Conservation (phyloP, 768 basidiomycete species). For the Calocybe gangraenosa region DNA sequence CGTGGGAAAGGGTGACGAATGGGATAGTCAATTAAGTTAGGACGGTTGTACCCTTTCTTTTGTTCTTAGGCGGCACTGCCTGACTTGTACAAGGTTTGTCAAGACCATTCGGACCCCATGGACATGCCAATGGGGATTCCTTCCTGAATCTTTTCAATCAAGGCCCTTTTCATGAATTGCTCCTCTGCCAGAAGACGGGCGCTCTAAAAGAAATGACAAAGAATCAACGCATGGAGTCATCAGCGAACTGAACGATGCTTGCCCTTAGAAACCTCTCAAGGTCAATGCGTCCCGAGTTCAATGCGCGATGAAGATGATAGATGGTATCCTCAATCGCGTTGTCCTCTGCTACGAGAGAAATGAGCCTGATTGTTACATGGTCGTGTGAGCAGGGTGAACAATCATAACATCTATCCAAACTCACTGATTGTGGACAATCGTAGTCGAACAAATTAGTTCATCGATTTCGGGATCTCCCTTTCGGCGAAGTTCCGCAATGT, state of each 20-base stretch:
- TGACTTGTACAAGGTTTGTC: slow-evolving; percentile 14
- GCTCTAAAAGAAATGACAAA: slow-evolving; percentile 41
- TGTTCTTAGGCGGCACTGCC: slow-evolving; percentile 6
- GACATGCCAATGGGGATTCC: slow-evolving; percentile 50
- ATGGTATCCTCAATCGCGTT: slow-evolving; percentile 98
- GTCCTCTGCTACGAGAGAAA: slow-evolving; percentile 98
- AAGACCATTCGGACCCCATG: slow-evolving; percentile 37
- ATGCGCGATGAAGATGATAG: slow-evolving; percentile 91
- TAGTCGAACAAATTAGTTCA: slow-evolving; percentile 93
- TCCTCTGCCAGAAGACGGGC: slow-evolving; percentile 88
- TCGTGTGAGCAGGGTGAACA: slow-evolving; percentile 9
- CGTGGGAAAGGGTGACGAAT: slow-evolving; percentile 20
- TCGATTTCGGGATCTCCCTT: slow-evolving; percentile 94
- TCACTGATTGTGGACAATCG: slow-evolving; percentile 96
- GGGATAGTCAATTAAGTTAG: neutral
- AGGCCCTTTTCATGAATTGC: slow-evolving; percentile 94
- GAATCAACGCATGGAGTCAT: slow-evolving; percentile 10
- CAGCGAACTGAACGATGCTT: slow-evolving; percentile 22
- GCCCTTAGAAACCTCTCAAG: slow-evolving; percentile 93
- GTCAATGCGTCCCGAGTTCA: slow-evolving; percentile 89
- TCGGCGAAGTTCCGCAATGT: slow-evolving; percentile 70
- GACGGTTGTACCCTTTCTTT: slow-evolving; percentile 1
- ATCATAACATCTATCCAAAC: slow-evolving; percentile 22
- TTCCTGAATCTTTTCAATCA: slow-evolving; percentile 84
- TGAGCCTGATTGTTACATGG: slow-evolving; percentile 52